phyloP scores from a whole-genome alignment of 305 asterid species.

The Solanum hybrid region DNA sequence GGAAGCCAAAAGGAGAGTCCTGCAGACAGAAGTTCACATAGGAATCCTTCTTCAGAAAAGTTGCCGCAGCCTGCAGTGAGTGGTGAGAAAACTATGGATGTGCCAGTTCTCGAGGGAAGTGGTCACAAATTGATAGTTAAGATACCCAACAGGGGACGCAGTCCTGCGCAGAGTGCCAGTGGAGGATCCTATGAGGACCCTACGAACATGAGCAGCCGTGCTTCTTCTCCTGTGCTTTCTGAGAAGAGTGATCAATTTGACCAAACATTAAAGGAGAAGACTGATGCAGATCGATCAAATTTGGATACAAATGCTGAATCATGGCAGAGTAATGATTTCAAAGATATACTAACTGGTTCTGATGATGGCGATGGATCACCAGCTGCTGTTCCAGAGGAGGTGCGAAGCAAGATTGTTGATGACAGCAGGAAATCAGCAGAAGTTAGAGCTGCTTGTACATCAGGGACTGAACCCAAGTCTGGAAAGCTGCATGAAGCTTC shows the following conservation, averaged over 20 bases:
- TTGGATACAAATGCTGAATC: conserved; percentile 27
- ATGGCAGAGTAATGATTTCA: conserved; percentile 30
- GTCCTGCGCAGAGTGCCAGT: conserved; percentile 46
- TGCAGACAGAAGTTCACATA: conserved; percentile 33
- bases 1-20: conserved; percentile 43
- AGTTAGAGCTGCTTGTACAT: conserved; percentile 23
- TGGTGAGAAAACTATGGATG: conserved; percentile 42
- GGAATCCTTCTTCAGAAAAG: conserved; percentile 37
- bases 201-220: conserved; percentile 31
- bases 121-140: conserved; percentile 53
- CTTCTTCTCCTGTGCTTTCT: conserved; percentile 39
- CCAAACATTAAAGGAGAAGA: conserved; percentile 22
- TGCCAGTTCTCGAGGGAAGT: conserved; percentile 25
- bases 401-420: conserved; percentile 30
- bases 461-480: conserved; percentile 10
- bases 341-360: conserved; percentile 30
- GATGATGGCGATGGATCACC: conserved; percentile 34
- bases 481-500: conserved; percentile 22
- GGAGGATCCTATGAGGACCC: conserved; percentile 49
- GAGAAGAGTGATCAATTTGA: conserved; percentile 40
- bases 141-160: conserved; percentile 40
- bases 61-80: conserved; percentile 27
- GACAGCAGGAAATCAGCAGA: conserved; percentile 24
- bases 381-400: conserved; percentile 35
- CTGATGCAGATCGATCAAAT: conserved; percentile 23